These are phyloP conservation scores for Aspergillus glaucus DNA, from an alignment of 2,329 filamentous ascomycete species.

Conservation along the genomic window DNA sequence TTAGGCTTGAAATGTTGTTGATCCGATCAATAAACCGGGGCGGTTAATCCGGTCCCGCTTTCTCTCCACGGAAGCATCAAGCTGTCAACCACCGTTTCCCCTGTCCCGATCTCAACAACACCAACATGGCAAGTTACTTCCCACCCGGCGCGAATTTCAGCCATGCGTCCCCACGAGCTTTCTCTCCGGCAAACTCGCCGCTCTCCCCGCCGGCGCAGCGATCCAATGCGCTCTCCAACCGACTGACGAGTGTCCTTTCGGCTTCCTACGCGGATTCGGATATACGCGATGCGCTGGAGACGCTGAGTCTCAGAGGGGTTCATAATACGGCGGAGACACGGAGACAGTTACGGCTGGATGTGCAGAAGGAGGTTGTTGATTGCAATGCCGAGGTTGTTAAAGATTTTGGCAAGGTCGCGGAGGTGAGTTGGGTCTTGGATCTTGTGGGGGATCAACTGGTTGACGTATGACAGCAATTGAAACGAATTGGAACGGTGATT, in stretches of 20 bases:
- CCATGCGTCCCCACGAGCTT: conserved; percentile 16
- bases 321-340: conserved; percentile 72
- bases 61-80: conserved; percentile 2
- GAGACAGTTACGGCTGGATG: conserved; percentile 69
- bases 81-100: conserved; percentile 13
- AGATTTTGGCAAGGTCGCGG: conserved; percentile 83
- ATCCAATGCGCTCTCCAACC: conserved; percentile 66
- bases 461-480: conserved; percentile 62
- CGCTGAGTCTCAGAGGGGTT: conserved; percentile 66
- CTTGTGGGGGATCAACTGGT: neutral
- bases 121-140: conserved; percentile 32
- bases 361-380: conserved; percentile 87
- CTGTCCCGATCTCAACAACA: conserved; percentile 7
- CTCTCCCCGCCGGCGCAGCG: conserved; percentile 29
- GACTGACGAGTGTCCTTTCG: conserved; percentile 79
- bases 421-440: conserved; percentile 49
- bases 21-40: neutral
- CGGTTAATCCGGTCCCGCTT: conserved; percentile 4
- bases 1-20: neutral
- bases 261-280: conserved; percentile 89
- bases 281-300: conserved; percentile 74
- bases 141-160: conserved; percentile 13
- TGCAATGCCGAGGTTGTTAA: conserved; percentile 83
- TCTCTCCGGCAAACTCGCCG: conserved; percentile 22
- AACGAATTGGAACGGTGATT: conserved; percentile 73